Evolutionary conservation across 2,329 filamentous ascomycete species (phyloP), one percentile per base, ranked within the genome.

Genomic region (Pezicula neosporulosa): DNA sequence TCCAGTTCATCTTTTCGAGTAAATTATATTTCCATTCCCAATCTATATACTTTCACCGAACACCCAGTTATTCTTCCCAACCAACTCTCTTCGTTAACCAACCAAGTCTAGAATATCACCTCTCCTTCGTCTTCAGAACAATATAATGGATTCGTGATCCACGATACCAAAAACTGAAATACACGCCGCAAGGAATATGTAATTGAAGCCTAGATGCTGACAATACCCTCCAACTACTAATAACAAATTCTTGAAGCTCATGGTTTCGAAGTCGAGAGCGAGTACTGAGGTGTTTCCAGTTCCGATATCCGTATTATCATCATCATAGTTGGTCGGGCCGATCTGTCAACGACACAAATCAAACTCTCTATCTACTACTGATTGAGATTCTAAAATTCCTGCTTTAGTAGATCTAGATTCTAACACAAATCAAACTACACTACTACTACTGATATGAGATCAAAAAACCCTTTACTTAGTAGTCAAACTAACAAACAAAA

Each of bases 231-330:
- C 8, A 19, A 61, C 56, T 59, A 62, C 75, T 81, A 86, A 60
- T 83, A 91, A 52, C 94, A 95, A 75, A 85, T 86, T 16, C 95
- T 95, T 68, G 89, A 87, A 62, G 88, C 91, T 65, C 80, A 90
- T 70, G 90, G 96, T 66, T 82, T 96, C 62, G 90, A 96, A 66
- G 82, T 96, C 70, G 86, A 91, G 75, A 86, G 95, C 63, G 87
- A 93, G 60, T 85, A 81, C 66, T 93, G 89, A 62, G 87, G 89
- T 64, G 78, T 90, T 42, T 90, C 86, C 67, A 82, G 85, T 60
- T 86, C 81, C 56, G 86, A 90, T 63, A 74, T 87, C 33, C 86
- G 89, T 70, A 87, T 82, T 70, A 87, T 82, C 55, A 81, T 89
- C 66, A 81, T 89, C 66, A 83, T 71, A 60, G 83, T 83, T 55